These are phyloP conservation scores for Gelatoporia subvermispora DNA, from an alignment of 768 basidiomycete species.

Conservation along the genomic window DNA sequence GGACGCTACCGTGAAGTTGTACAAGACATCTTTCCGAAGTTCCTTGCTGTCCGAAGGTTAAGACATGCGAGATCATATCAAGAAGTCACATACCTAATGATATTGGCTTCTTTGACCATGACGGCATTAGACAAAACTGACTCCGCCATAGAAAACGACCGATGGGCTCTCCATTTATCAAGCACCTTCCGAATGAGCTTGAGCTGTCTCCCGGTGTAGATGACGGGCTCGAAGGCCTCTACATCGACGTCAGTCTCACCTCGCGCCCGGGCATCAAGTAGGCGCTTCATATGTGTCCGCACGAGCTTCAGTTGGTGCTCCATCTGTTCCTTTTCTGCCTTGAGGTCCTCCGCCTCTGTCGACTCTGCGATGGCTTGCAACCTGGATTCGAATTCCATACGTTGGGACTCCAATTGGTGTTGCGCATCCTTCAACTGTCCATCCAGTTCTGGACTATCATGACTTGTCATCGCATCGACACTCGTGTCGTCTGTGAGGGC, in stretches of 20 bases:
- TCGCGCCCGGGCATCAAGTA: slow-evolving; percentile 69
- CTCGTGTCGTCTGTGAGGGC: slow-evolving; percentile 86
- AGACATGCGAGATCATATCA: slow-evolving; percentile 2
- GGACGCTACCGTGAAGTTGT: slow-evolving; percentile 90
- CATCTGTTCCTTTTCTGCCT: slow-evolving; percentile 91
- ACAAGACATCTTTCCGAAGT: slow-evolving; percentile 79
- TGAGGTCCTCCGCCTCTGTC: slow-evolving; percentile 79
- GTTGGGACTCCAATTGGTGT: slow-evolving; percentile 53
- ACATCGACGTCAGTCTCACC: slow-evolving; percentile 68
- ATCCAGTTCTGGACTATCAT: slow-evolving; percentile 62
- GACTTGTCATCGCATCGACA: slow-evolving; percentile 56
- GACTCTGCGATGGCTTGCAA: slow-evolving; percentile 59
- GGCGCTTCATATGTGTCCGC: slow-evolving; percentile 74
- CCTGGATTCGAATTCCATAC: slow-evolving; percentile 52
- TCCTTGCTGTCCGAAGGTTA: slow-evolving; percentile 56
- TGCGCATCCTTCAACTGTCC: slow-evolving; percentile 67
- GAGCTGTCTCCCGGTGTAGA: slow-evolving; percentile 80
- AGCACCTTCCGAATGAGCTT: slow-evolving; percentile 79
- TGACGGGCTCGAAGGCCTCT: slow-evolving; percentile 68
- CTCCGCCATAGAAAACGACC: slow-evolving; percentile 92
- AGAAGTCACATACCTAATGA: slow-evolving; percentile 61
- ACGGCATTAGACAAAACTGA: slow-evolving; percentile 79
- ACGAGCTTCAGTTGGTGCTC: slow-evolving; percentile 81
- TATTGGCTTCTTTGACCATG: slow-evolving; percentile 88
- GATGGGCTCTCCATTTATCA: slow-evolving; percentile 79